phyloP scores from a whole-genome alignment of 768 basidiomycete species.

The Pleurotus salmoneostramineus region DNA sequence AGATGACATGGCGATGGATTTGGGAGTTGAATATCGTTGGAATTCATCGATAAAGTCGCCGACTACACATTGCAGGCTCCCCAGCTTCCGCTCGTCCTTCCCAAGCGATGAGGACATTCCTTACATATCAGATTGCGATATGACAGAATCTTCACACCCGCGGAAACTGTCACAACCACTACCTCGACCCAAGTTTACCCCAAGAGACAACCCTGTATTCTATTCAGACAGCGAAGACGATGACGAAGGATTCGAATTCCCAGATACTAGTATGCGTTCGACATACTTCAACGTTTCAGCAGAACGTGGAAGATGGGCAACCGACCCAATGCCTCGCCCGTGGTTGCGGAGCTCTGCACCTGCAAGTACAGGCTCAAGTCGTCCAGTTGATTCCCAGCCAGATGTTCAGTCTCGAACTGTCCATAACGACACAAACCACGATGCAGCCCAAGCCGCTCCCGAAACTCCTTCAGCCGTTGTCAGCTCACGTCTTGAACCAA shows the following conservation, averaged over 20 bases:
- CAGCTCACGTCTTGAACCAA: not conserved
- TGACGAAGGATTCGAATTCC: slow-evolving; percentile 21
- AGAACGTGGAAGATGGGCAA: slow-evolving; percentile 58
- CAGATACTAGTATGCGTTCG: slow-evolving; percentile 29
- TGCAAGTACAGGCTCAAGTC: slow-evolving; percentile 22
- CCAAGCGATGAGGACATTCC: slow-evolving; percentile 21
- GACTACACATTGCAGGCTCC: slow-evolving; percentile 19
- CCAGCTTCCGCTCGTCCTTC: slow-evolving; percentile 24
- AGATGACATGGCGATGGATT: slow-evolving; percentile 24
- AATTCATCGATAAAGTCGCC: slow-evolving; percentile 13
- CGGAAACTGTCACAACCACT: slow-evolving; percentile 16
- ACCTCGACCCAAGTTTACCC: slow-evolving; percentile 17
- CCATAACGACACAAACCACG: not conserved
- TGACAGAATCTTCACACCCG: slow-evolving; percentile 28
- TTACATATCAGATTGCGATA: slow-evolving; percentile 28
- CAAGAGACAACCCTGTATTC: slow-evolving; percentile 19
- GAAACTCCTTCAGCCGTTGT: not conserved
- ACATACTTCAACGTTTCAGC: slow-evolving; percentile 54
- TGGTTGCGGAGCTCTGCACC: slow-evolving; percentile 29
- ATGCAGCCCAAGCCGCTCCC: not conserved
- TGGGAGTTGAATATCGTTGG: slow-evolving; percentile 15
- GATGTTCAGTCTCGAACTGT: not conserved
- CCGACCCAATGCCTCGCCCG: slow-evolving; percentile 36
- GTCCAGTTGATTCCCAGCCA: not conserved
- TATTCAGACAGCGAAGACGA: slow-evolving; percentile 33